Conservation (phyloP, 306 rosid species). For the Cucurbita pepo region DNA sequence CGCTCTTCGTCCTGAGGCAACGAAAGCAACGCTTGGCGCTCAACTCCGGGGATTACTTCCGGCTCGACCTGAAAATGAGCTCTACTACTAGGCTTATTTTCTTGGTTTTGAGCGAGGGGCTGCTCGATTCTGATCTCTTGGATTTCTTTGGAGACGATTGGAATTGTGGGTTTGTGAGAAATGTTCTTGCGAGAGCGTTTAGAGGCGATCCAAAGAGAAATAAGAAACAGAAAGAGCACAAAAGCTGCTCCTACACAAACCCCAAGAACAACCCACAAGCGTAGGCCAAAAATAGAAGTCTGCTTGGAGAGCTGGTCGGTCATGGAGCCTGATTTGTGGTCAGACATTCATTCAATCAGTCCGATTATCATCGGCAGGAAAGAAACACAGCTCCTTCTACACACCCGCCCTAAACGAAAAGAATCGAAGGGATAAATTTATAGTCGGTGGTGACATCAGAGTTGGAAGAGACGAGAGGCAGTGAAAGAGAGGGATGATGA, state of each 20-base stretch:
- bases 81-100: constrained; percentile 6
- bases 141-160: constrained; percentile 56
- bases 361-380: background rate
- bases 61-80: constrained; percentile 25
- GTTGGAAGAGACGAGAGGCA: background rate
- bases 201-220: constrained; percentile 49
- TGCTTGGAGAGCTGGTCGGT: constrained; percentile 58
- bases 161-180: constrained; percentile 29
- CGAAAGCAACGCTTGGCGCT: constrained; percentile 26
- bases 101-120: constrained; percentile 1
- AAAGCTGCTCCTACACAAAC: constrained; percentile 55
- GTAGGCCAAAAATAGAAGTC: constrained; percentile 70
- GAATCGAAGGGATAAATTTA: background rate
- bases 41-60: constrained; percentile 25
- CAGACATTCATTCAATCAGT: constrained; percentile 20
- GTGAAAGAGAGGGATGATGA: constrained; percentile 3
- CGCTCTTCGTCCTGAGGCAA: constrained; percentile 37
- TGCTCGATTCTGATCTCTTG: constrained; percentile 50
- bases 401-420: background rate
- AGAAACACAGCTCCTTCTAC: background rate
- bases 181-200: constrained; percentile 41
- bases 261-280: constrained; percentile 57
- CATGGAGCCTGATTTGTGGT: constrained; percentile 23
- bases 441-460: background rate
- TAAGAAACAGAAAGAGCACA: constrained; percentile 51